phyloP scores from a whole-genome alignment of 441 rosid species.

The Hura crepitans region DNA sequence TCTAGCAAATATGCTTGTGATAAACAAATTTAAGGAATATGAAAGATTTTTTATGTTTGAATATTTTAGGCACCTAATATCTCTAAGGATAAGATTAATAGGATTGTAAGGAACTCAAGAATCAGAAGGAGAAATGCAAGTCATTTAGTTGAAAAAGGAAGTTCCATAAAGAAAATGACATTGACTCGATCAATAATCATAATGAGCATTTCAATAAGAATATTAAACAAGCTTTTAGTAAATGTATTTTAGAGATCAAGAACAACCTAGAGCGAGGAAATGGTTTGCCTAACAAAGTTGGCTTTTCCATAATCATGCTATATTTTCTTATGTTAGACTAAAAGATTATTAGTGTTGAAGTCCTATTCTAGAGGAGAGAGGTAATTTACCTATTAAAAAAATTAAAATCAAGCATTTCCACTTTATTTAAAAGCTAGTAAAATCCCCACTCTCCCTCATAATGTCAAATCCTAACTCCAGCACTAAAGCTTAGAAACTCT shows the following conservation, averaged over 20 bases:
- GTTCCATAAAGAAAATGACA: conserved; percentile 86
- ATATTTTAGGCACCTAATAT: conserved; percentile 65
- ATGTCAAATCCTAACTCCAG: no score
- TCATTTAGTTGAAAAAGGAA: conserved; percentile 85
- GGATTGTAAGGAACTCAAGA: conserved; percentile 77
- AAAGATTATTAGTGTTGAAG: no score
- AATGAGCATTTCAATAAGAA: conserved; percentile 98
- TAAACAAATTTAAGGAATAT: conserved; percentile 8
- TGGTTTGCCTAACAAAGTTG: conserved; percentile 85
- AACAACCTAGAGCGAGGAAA: conserved; percentile 94
- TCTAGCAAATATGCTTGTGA: conserved; percentile 5
- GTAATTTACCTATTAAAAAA: no score
- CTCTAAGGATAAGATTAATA: conserved; percentile 71
- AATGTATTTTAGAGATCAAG: conserved; percentile 84
- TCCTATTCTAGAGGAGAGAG: no score
- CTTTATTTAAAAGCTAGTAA: no score
- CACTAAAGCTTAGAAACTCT: not conserved
- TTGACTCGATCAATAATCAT: conserved; percentile 92
- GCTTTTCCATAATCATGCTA: conserved; percentile 8
- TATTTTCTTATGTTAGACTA: not conserved
- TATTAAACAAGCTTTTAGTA: conserved; percentile 86
- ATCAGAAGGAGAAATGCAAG: conserved; percentile 61
- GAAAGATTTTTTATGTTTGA: conserved; percentile 9
- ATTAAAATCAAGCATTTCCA: no score
- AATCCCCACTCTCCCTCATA: no score